Percentiles rank a stretch among this genome's conserved stretches.
Evolutionary conservation across 1,284 basidiomycete species (phyloP).

Genomic region (Puccinia brachypodii): DNA sequence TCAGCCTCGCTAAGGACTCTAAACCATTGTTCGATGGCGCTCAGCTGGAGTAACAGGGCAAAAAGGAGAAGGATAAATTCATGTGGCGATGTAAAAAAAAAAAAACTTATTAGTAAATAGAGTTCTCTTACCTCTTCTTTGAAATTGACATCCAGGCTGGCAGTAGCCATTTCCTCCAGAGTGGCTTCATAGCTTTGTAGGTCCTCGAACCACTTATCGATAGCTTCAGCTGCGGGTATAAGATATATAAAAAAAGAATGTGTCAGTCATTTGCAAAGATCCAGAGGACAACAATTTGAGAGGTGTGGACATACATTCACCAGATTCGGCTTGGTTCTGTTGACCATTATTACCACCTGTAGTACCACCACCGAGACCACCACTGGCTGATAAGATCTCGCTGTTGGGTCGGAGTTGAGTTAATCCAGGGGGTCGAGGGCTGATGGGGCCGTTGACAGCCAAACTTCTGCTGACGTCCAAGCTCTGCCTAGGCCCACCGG

Average conservation of each 20-base stretch:
- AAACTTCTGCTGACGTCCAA: slow-evolving; percentile 23
- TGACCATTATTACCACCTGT: background rate
- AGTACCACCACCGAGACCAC: background rate
- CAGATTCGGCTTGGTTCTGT: background rate
- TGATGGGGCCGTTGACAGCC: slow-evolving; percentile 25
- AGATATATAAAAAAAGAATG: background rate
- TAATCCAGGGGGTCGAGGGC: background rate
- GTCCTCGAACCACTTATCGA: slow-evolving; percentile 99
- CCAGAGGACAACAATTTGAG: too few relatives aligned
- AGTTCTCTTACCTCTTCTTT: slow-evolving; percentile 71
- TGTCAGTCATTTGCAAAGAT: background rate
- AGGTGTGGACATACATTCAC: slow-evolving; percentile 2
- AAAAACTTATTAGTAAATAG: background rate
- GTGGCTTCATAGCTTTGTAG: slow-evolving; percentile 97
- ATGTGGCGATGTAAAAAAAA: background rate
- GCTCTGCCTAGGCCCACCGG: slow-evolving; percentile 29
- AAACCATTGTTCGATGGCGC: slow-evolving; percentile 99
- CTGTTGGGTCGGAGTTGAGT: slow-evolving; percentile 22
- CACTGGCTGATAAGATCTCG: slow-evolving; percentile 23
- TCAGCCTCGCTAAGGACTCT: slow-evolving; percentile 98
- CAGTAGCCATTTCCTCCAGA: slow-evolving; percentile 98
- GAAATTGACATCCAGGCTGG: slow-evolving; percentile 97
- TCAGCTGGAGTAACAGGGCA: slow-evolving; percentile 60
- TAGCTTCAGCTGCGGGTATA: slow-evolving; percentile 73
- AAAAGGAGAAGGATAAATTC: background rate